Percentiles rank a stretch among this genome's conserved stretches.
Evolutionary conservation across 257 asterid genomes (phyloP).

Genomic region (Solanum sejunctum): DNA sequence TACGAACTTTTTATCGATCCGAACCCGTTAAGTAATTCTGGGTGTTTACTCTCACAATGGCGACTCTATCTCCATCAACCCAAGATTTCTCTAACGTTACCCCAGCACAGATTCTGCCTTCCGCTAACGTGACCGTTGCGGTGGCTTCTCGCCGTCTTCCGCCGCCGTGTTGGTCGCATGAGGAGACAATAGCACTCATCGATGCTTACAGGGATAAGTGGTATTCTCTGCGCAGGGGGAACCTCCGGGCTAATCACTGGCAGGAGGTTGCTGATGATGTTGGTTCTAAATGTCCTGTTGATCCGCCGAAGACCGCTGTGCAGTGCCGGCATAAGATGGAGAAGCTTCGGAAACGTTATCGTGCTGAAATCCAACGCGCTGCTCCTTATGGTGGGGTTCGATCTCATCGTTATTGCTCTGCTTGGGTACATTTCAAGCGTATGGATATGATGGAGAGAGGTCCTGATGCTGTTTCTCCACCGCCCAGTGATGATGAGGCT

Average conservation of each 20-base stretch:
- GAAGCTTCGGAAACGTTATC: slow-evolving; percentile 88
- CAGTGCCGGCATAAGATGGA: slow-evolving; percentile 99
- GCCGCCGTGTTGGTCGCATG: slow-evolving; percentile 97
- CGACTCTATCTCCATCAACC: slow-evolving; percentile 21
- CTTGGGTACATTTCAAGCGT: slow-evolving; percentile 83
- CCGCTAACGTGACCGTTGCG: slow-evolving; percentile 22
- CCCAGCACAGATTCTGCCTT: slow-evolving; percentile 24
- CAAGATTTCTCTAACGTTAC: slow-evolving; percentile 17
- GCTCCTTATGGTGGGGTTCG: slow-evolving; percentile 57
- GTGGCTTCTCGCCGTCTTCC: slow-evolving; percentile 72
- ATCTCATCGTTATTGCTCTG: slow-evolving; percentile 47
- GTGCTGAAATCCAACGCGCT: slow-evolving; percentile 87
- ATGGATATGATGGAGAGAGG: slow-evolving; percentile 92
- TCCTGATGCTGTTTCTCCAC: slow-evolving; percentile 28
- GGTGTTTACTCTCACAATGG: slow-evolving; percentile 13
- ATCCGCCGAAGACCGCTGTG: slow-evolving; percentile 57
- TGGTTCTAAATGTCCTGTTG: slow-evolving; percentile 40
- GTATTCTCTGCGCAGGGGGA: slow-evolving; percentile 95
- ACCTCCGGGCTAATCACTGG: slow-evolving; percentile 89
- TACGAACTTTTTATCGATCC: not conserved
- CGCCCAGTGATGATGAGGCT: slow-evolving; percentile 24
- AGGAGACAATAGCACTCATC: slow-evolving; percentile 74
- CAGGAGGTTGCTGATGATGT: slow-evolving; percentile 94
- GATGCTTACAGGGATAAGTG: slow-evolving; percentile 69
- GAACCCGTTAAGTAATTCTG: slow-evolving; percentile 3